Percentiles rank a stretch among this genome's conserved stretches.
Conservation (phyloP, 2,329 filamentous ascomycete species). For the Fusarium decemcellulare region DNA sequence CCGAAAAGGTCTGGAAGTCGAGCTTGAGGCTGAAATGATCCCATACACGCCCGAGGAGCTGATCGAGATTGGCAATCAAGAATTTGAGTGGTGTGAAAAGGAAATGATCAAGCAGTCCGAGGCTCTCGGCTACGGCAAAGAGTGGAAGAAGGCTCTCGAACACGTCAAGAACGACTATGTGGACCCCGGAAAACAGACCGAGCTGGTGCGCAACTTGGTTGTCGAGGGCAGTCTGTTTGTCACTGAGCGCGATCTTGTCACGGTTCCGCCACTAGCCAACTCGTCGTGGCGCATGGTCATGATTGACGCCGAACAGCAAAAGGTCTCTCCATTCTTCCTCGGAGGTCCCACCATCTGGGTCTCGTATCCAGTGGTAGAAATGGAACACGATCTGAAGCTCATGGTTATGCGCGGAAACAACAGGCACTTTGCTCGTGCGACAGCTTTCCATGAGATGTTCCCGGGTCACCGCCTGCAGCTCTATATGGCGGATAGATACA, state of each 20-base stretch:
- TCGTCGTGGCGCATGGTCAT: constrained; percentile 39
- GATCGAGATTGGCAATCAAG: constrained; percentile 32
- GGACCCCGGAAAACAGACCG: constrained; percentile 31
- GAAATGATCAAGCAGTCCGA: constrained; percentile 36
- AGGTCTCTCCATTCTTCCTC: constrained; percentile 29
- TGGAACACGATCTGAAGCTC: constrained; percentile 35
- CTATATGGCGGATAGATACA: constrained; percentile 36
- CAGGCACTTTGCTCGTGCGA: constrained; percentile 27
- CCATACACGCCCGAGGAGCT: constrained; percentile 29
- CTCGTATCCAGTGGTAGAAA: constrained; percentile 23
- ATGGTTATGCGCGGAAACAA: constrained; percentile 39
- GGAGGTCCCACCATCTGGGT: constrained; percentile 29
- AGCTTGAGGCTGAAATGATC: constrained; percentile 37
- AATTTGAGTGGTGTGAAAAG: constrained; percentile 34
- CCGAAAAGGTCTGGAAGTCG: constrained; percentile 24
- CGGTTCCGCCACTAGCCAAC: constrained; percentile 22
- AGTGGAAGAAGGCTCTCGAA: constrained; percentile 32
- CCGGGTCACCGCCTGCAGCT: constrained; percentile 28
- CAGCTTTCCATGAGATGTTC: constrained; percentile 36
- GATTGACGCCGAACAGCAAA: constrained; percentile 33
- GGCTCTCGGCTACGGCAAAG: constrained; percentile 27
- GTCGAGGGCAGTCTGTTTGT: constrained; percentile 34
- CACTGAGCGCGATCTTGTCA: constrained; percentile 33
- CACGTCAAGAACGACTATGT: constrained; percentile 37
- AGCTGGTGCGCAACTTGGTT: constrained; percentile 26